Conservation (phyloP, 257 asterid genomes). For the Verbascum thapsus region DNA sequence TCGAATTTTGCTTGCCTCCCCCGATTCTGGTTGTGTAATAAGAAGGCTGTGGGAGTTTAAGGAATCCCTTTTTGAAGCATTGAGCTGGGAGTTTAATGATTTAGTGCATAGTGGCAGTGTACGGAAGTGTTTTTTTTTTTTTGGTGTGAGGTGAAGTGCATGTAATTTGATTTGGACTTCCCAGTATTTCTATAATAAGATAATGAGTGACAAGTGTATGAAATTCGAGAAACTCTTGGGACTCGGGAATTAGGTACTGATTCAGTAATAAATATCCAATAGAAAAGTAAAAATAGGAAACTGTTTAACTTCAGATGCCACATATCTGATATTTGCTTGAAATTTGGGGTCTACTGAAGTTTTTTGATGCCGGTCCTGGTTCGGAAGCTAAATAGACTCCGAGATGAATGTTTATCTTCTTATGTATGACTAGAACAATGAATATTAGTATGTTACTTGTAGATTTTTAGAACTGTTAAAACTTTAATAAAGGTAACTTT, state of each 20-base stretch:
- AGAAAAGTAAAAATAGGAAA: neutral
- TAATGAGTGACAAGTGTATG: too few species aligned
- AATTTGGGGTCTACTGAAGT: conserved; percentile 1
- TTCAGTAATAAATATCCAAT: neutral
- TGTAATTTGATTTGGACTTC: conserved; percentile 13
- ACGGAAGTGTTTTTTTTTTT: conserved; percentile 10
- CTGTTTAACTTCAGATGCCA: conserved; percentile 26
- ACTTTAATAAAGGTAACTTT: neutral
- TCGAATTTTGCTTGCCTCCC: conserved; percentile 10
- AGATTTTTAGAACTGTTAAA: neutral
- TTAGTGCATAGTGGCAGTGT: too few species aligned
- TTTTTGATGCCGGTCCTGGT: conserved; percentile 15
- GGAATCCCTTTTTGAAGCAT: conserved; percentile 3
- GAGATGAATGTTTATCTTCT: neutral
- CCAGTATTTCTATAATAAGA: neutral
- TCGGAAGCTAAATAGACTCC: neutral
- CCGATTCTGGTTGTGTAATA: conserved; percentile 14
- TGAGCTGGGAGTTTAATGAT: conserved; percentile 29
- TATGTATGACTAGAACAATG: conserved; percentile 1
- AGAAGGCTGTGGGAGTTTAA: conserved; percentile 9
- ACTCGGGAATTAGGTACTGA: conserved; percentile 5
- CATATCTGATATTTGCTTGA: conserved; percentile 3
- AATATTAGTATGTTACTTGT: neutral
- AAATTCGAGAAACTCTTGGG: conserved; percentile 10
- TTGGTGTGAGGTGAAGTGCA: neutral